Conservation (phyloP, 805 yeast genomes). For the Ogataea corticis region DNA sequence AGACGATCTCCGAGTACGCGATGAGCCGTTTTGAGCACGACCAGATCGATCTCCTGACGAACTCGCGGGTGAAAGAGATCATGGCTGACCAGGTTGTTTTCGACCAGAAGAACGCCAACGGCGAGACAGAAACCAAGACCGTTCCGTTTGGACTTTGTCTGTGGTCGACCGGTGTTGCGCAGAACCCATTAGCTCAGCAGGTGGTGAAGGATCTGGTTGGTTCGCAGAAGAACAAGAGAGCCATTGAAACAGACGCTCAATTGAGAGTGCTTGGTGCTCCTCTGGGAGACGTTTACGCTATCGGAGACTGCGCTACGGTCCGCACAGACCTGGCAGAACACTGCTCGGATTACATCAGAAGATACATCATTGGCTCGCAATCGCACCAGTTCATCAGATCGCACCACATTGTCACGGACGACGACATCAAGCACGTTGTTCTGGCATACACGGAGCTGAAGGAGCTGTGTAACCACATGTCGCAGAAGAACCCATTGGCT, state of each 20-base stretch:
- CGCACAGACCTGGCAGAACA: conserved; percentile 60
- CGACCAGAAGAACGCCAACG: conserved; percentile 45
- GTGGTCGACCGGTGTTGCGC: conserved; percentile 79
- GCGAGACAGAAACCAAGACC: conserved; percentile 44
- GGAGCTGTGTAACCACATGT: conserved; percentile 48
- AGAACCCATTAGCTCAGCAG: conserved; percentile 58
- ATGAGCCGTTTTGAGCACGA: conserved; percentile 63
- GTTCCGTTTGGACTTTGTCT: conserved; percentile 68
- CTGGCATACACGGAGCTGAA: conserved; percentile 49
- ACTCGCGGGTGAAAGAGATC: conserved; percentile 63
- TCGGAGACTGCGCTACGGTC: conserved; percentile 72
- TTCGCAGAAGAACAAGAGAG: conserved; percentile 60
- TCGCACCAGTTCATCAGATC: conserved; percentile 35
- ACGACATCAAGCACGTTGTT: conserved; percentile 49
- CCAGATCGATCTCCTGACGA: conserved; percentile 59
- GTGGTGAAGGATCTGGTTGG: conserved; percentile 49
- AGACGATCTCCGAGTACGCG: conserved; percentile 63
- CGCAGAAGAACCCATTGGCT: conserved; percentile 56
- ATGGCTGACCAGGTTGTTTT: conserved; percentile 58
- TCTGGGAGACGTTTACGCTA: conserved; percentile 65
- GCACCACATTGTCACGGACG: conserved; percentile 43
- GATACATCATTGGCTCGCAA: conserved; percentile 45
- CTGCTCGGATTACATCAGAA: conserved; percentile 51
- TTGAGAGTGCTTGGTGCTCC: conserved; percentile 70
- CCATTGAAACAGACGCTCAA: conserved; percentile 77